These are phyloP conservation scores for Crassisporium funariophilum DNA, from an alignment of 768 basidiomycete genomes.

Conservation along the genomic window DNA sequence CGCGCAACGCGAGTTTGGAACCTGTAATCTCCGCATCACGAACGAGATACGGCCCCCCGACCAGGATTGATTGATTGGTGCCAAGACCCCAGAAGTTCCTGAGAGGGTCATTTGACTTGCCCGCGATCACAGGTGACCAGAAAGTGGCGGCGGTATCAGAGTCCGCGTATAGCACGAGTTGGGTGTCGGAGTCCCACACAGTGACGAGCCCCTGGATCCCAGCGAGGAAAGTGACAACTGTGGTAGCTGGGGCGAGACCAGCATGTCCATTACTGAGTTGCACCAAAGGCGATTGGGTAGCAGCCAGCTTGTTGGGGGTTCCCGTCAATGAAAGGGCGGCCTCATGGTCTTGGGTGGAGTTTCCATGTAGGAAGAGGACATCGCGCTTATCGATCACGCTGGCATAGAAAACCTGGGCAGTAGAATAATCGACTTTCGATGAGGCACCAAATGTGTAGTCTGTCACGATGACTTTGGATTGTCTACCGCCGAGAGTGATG, in stretches of 20 bases:
- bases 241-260: constrained; percentile 24
- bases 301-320: constrained; percentile 41
- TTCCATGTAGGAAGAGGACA: constrained; percentile 64
- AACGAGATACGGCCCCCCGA: constrained; percentile 67
- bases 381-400: constrained; percentile 63
- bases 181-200: constrained; percentile 64
- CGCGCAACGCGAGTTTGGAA: constrained; percentile 57
- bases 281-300: constrained; percentile 28
- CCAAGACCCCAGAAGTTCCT: constrained; percentile 74
- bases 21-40: constrained; percentile 53
- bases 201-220: constrained; percentile 63
- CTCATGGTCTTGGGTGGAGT: constrained; percentile 58
- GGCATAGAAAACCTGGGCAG: constrained; percentile 72
- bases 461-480: constrained; percentile 73
- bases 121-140: constrained; percentile 71
- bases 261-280: constrained; percentile 26
- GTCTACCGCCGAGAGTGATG: constrained; percentile 66
- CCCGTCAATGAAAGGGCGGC: constrained; percentile 47
- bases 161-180: constrained; percentile 72
- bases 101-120: constrained; percentile 40
- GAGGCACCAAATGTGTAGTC: constrained; percentile 69
- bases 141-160: constrained; percentile 67
- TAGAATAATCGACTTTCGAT: constrained; percentile 65
- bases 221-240: constrained; percentile 54
- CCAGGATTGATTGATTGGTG: constrained; percentile 66